Evolutionary conservation across 768 basidiomycete genomes (phyloP), one percentile per base, ranked within the genome.

Genomic region (Podaxis carcinomalis): DNA sequence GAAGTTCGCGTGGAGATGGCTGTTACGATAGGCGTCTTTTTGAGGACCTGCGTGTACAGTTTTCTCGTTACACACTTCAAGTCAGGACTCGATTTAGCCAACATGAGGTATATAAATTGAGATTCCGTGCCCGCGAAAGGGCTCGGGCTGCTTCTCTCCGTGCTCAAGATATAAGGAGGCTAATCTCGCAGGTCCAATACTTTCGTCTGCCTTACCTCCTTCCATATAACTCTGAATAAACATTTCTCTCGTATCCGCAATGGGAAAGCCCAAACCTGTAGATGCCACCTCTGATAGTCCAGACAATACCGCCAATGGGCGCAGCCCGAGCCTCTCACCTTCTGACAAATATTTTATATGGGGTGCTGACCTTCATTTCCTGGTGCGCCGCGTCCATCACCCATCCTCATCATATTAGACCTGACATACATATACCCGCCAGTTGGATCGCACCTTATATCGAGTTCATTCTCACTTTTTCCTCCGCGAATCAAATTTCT

Each of bases 381-480:
- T 44, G 7, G 42, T 44, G 19, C 42, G 42, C 19, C 9, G n/a
- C 16, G 7, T 0, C 19, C n/a, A 44, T 1, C 14, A 42, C 3
- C 10, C n/a, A 9, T 44, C n/a, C 6, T n/a, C 0, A 44, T 21
- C 32, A 32, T 16, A 44, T 16, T 6, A n/a, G 19, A 19, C 19
- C 42, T 44, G n/a, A 44, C 19, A 19, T 7, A 6, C 1, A 44
- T 19, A 2, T 32, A 9, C 7, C 16, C 42, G 6, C 19, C n/a
- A 44, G 42, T 16, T 19, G 42, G 42, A 7, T 2, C 14, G 42
- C 19, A 44, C n/a, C 14, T n/a, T 44, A 0, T 87, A 82, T 59
- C 68, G 78, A 0, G 75, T 86, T 0, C 85, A 87, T 51, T 76
- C 78, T 0, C 82, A 79, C 37, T 85, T 86, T 27, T 83, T 88